Base-by-base conservation (phyloP, 176 grass and related monocot species). In the Oryza australiensis region DNA sequence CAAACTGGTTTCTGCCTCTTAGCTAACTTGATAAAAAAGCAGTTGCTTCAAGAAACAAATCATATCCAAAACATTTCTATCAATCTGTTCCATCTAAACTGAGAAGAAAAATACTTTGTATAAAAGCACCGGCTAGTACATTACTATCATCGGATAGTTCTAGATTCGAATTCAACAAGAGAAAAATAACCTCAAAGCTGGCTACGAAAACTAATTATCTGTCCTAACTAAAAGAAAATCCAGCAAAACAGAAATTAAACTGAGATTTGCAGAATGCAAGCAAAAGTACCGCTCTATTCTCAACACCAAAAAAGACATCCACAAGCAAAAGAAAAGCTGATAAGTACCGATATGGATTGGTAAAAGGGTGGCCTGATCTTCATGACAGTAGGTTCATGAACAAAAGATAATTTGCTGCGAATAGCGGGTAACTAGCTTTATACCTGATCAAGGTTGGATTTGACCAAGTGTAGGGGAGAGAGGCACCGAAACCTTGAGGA, bases 261-360 rank as follows among this genome's bases (percentile, higher is more conserved):
- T 15, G 24, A 83, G 80, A 88, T 78, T 88, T 43, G n/a, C 59
- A 70, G 29, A 62, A 78, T 27, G 37, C 43, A 9, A 64, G 72
- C 77, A 38, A 70, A 87, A 68, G 26, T 6, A 40, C 12, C 9
- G 8, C 33, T 1, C 29, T 53, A 26, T 12, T 74, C 20, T 45
- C 9, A 10, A 51, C 9, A 32, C 18, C 59, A 83, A 67, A 11
- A 13, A 64, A 22, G 30, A 15, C 51, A 16, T 49, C 22, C 71
- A 5, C 26, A 26, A 22, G 74, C 13, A 74, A 40, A n/a, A n/a
- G n/a, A n/a, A n/a, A 9, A 28, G n/a, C n/a, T n/a, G n/a, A n/a
- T n/a, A n/a, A n/a, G n/a, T n/a, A n/a, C n/a, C n/a, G n/a, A n/a
- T n/a, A n/a, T n/a, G n/a, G n/a, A n/a, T n/a, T n/a, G n/a, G n/a